A percentile compares a stretch with the other conserved stretches of the same genome.
phyloP scores from a whole-genome alignment of 2,329 filamentous ascomycete species.

The Aspergillus jensenii region DNA sequence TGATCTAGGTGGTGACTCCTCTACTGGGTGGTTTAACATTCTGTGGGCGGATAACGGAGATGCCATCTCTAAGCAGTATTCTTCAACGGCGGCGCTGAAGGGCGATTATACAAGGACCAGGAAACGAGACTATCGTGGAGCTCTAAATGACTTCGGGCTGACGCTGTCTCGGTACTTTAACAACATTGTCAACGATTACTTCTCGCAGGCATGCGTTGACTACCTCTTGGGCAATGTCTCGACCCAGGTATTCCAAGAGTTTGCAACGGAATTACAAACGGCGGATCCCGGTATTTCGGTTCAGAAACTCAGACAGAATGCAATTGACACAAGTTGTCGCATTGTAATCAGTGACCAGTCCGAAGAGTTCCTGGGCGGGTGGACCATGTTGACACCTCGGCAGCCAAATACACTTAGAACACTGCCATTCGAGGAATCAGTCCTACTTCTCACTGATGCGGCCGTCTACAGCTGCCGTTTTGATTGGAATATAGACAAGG shows the following conservation, averaged over 20 bases:
- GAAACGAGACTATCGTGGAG: slow-evolving; percentile 87
- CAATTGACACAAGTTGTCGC: slow-evolving; percentile 83
- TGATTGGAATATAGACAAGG: slow-evolving; percentile 94
- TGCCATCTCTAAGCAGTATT: slow-evolving; percentile 92
- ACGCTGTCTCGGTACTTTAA: slow-evolving; percentile 74
- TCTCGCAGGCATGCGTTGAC: slow-evolving; percentile 92
- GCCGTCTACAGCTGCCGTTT: slow-evolving; percentile 88
- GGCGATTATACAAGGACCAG: slow-evolving; percentile 92
- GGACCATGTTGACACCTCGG: slow-evolving; percentile 80
- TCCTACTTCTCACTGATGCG: slow-evolving; percentile 79
- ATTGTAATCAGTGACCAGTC: slow-evolving; percentile 80
- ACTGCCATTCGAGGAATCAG: slow-evolving; percentile 80
- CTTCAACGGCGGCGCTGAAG: slow-evolving; percentile 91
- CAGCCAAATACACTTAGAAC: slow-evolving; percentile 67
- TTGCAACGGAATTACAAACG: slow-evolving; percentile 89
- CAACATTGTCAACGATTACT: slow-evolving; percentile 97
- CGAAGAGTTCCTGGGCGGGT: slow-evolving; percentile 85
- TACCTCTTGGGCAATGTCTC: slow-evolving; percentile 89
- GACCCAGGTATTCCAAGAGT: slow-evolving; percentile 84
- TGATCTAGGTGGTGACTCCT: slow-evolving; percentile 71
- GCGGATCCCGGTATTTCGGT: slow-evolving; percentile 89
- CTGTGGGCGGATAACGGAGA: slow-evolving; percentile 98
- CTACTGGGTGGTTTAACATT: slow-evolving; percentile 90
- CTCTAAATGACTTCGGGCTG: slow-evolving; percentile 84
- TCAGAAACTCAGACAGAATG: slow-evolving; percentile 77